Percentiles rank a stretch among this genome's conserved stretches.
Conservation (phyloP, 1,139 yeast species). For the Lipomyces yarrowii region DNA sequence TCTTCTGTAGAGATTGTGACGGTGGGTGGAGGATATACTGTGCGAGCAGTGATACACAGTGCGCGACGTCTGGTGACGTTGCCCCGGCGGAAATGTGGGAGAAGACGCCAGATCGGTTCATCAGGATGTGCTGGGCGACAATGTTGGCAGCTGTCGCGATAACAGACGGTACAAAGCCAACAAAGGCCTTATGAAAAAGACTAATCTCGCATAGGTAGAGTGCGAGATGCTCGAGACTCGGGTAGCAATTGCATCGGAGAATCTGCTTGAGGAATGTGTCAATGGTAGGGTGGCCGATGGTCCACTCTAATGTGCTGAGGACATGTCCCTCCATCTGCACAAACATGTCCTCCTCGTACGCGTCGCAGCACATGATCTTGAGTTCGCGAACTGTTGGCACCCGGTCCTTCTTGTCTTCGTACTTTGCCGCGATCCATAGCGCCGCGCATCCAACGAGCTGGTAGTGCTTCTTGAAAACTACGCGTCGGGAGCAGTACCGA, state of each 20-base stretch:
- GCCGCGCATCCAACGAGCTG: constrained; percentile 93
- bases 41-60: constrained; percentile 41
- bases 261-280: constrained; percentile 48
- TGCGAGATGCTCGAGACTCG: constrained; percentile 44
- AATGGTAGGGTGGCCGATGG: constrained; percentile 58
- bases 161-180: constrained; percentile 61
- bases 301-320: constrained; percentile 82
- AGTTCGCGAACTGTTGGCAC: constrained; percentile 83
- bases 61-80: constrained; percentile 34
- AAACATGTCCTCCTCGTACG: constrained; percentile 88
- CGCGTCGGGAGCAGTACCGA: constrained; percentile 86
- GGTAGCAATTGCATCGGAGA: constrained; percentile 50
- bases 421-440: constrained; percentile 93
- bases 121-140: constrained; percentile 68
- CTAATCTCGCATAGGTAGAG: constrained; percentile 77
- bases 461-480: constrained; percentile 89
- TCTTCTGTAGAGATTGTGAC: constrained; percentile 42
- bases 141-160: constrained; percentile 71
- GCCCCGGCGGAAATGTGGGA: constrained; percentile 30
- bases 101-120: constrained; percentile 39
- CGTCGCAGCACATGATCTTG: constrained; percentile 76
- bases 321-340: constrained; percentile 95
- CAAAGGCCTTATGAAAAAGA: constrained; percentile 67
- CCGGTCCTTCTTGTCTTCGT: constrained; percentile 81
- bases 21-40: constrained; percentile 43